These are phyloP conservation scores for Oryza rufipogon DNA, from an alignment of 176 grass and related monocot genomes.

Conservation along the genomic window DNA sequence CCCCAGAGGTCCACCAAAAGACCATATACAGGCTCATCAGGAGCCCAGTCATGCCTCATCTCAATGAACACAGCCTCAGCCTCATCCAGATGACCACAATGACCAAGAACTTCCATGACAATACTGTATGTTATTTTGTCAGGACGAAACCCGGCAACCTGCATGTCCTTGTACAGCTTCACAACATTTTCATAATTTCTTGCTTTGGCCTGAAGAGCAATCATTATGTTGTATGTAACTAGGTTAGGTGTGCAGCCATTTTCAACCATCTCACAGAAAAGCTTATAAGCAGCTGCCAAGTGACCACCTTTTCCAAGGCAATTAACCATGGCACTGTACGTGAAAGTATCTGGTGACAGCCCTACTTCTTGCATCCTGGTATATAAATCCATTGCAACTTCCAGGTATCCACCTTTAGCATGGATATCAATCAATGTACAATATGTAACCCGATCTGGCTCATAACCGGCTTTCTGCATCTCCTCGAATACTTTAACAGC, in stretches of 20 bases:
- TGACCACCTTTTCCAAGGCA: conserved; percentile 93
- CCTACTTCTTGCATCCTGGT: conserved; percentile 77
- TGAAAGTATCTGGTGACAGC: conserved; percentile 87
- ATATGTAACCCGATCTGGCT: conserved; percentile 87
- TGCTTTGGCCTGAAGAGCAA: conserved; percentile 87
- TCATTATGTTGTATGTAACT: conserved; percentile 98
- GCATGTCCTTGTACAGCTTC: conserved; percentile 97
- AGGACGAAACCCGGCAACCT: conserved; percentile 85
- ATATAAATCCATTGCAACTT: conserved; percentile 85
- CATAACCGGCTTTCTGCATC: conserved; percentile 76
- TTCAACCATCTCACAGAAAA: conserved; percentile 93
- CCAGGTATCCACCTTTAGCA: conserved; percentile 90
- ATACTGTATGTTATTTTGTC: conserved; percentile 99
- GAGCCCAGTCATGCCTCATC: conserved; percentile 88
- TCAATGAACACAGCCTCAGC: conserved; percentile 79
- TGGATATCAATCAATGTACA: conserved; percentile 95
- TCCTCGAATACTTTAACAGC: conserved; percentile 84
- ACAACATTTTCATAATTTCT: conserved; percentile 87
- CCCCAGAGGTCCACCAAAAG: conserved; percentile 96
- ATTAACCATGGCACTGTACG: conserved; percentile 97
- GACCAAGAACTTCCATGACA: conserved; percentile 90
- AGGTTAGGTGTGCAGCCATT: conserved; percentile 89
- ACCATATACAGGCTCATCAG: conserved; percentile 93
- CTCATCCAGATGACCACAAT: conserved; percentile 82
- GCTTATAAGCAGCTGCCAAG: conserved; percentile 67